These are phyloP conservation scores for Ulota crispa DNA, from an alignment of 225 moss, liverwort and hornwort genomes.

Conservation along the genomic window DNA sequence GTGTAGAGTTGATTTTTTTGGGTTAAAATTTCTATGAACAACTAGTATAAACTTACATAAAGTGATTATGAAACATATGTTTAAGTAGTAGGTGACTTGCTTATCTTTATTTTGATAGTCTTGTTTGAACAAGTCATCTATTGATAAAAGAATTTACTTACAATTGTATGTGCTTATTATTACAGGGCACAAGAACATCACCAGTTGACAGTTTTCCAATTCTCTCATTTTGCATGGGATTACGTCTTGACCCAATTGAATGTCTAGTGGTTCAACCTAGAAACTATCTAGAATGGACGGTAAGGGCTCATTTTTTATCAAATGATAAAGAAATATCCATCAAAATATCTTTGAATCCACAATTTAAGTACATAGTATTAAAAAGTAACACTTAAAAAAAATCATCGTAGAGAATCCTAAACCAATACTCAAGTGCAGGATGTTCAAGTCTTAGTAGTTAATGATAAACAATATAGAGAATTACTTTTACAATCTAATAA, in stretches of 20 bases:
- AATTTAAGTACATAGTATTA: no score
- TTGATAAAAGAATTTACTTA: no score
- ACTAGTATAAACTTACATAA: not conserved
- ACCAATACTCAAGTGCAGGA: no score
- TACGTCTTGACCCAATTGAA: not conserved
- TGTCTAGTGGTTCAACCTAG: not conserved
- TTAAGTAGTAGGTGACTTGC: not conserved
- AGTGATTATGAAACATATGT: no score
- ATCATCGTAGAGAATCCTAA: no score
- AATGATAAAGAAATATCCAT: not conserved
- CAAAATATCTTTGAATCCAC: not conserved
- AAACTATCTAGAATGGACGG: conserved; percentile 18
- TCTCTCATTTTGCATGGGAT: conserved; percentile 12
- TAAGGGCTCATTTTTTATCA: not conserved
- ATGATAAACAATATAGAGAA: no score
- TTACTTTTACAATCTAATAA: no score
- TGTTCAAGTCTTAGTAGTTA: no score
- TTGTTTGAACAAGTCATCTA: not conserved
- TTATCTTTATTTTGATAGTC: not conserved
- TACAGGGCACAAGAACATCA: not conserved
- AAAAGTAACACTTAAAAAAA: no score
- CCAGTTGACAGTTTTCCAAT: not conserved
- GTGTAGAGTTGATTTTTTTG: no score
- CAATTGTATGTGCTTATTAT: not conserved
- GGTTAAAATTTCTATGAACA: not conserved